A percentile compares a stretch with the other conserved stretches of the same genome.
Evolutionary conservation across 805 yeast species (phyloP).

Genomic region (Lipomyces spencermartinsiae): DNA sequence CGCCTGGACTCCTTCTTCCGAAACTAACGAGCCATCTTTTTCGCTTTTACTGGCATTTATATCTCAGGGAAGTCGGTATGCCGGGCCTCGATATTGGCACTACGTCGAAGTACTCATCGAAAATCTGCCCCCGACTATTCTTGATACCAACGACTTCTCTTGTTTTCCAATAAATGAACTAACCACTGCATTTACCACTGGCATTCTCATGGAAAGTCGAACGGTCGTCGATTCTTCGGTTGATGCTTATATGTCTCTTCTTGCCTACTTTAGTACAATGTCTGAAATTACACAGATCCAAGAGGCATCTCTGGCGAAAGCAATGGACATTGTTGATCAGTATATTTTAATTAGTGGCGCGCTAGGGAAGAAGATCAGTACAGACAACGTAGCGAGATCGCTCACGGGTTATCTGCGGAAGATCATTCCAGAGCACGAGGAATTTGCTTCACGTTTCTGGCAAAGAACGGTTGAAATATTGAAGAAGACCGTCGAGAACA

Average conservation of each 20-base stretch:
- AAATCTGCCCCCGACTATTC: constrained; percentile 20
- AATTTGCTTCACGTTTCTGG: constrained; percentile 26
- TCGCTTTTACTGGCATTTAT: constrained; percentile 21
- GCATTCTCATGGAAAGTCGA: constrained; percentile 25
- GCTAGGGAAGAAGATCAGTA: constrained; percentile 23
- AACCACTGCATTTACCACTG: constrained; percentile 16
- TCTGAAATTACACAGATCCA: constrained; percentile 21
- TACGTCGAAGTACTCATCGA: constrained; percentile 23
- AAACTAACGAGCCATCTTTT: constrained; percentile 27
- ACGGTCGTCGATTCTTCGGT: constrained; percentile 21
- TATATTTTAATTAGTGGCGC: constrained; percentile 6
- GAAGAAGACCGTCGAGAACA: background rate
- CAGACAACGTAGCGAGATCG: constrained; percentile 23
- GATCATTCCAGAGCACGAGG: constrained; percentile 19
- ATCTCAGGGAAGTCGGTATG: constrained; percentile 31
- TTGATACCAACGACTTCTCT: constrained; percentile 16
- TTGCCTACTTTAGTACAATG: constrained; percentile 24
- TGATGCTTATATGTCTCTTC: constrained; percentile 31
- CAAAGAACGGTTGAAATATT: background rate
- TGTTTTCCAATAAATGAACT: constrained; percentile 7
- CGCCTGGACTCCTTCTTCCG: constrained; percentile 18
- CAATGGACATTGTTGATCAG: constrained; percentile 10
- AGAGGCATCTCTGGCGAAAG: constrained; percentile 9
- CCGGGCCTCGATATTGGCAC: constrained; percentile 30
- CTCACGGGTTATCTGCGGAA: constrained; percentile 20